phyloP scores from a whole-genome alignment of 2,329 filamentous ascomycete genomes.

The Raffaelea ambrosiae region DNA sequence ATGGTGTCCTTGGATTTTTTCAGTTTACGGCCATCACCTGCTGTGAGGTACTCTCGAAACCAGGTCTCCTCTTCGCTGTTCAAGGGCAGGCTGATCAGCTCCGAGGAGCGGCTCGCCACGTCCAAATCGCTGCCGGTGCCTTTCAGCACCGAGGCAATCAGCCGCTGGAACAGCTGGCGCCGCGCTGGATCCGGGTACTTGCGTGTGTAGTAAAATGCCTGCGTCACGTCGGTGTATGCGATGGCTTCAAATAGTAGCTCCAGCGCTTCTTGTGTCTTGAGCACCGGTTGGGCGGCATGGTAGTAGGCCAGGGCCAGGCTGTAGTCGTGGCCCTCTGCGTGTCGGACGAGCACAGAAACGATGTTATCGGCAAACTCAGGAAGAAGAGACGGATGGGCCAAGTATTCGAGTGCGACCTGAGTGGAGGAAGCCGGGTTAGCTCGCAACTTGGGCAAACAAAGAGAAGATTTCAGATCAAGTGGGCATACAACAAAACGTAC shows the following conservation, averaged over 20 bases:
- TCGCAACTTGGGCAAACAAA: too few relatives aligned
- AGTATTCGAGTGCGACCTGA: slow-evolving; percentile 62
- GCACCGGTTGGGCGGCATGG: slow-evolving; percentile 62
- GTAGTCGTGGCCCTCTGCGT: slow-evolving; percentile 50
- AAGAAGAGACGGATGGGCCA: slow-evolving; percentile 71
- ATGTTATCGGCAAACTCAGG: slow-evolving; percentile 82
- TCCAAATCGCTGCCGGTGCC: slow-evolving; percentile 17
- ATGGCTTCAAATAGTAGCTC: slow-evolving; percentile 63
- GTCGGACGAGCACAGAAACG: slow-evolving; percentile 56
- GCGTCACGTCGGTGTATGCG: slow-evolving; percentile 56
- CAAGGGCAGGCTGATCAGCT: slow-evolving; percentile 68
- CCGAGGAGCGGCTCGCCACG: slow-evolving; percentile 49
- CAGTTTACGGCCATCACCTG: slow-evolving; percentile 55
- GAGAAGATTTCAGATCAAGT: too few relatives aligned
- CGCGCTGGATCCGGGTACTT: slow-evolving; percentile 54
- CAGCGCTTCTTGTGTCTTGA: slow-evolving; percentile 55
- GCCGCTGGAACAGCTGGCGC: slow-evolving; percentile 55
- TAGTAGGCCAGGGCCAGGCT: slow-evolving; percentile 69
- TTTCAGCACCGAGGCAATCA: slow-evolving; percentile 52
- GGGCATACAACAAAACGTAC: slow-evolving; percentile 26
- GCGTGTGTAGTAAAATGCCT: slow-evolving; percentile 67
- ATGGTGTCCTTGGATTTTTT: slow-evolving; percentile 64
- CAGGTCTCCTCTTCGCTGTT: slow-evolving; percentile 61
- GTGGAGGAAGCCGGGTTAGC: too few relatives aligned
- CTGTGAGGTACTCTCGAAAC: slow-evolving; percentile 61